Base-by-base conservation (phyloP, 768 basidiomycete genomes). In the Amyloporia xantha region DNA sequence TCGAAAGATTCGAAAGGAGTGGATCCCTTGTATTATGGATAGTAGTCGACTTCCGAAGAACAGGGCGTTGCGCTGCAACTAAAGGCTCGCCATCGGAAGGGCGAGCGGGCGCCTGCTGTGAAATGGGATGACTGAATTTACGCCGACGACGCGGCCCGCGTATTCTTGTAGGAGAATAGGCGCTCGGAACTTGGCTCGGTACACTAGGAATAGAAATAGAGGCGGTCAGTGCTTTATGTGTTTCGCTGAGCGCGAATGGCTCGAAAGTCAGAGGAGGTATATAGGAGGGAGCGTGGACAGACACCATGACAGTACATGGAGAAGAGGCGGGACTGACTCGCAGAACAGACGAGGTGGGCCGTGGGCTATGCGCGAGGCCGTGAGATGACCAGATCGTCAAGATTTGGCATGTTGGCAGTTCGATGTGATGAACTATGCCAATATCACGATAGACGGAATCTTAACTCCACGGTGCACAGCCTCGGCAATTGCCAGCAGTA, bases 91-190 rank as follows among this genome's bases (percentile, higher is more conserved):
- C 38, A 39, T 39, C 12, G 38, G 69, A n/a, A 39, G 38, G 15
- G 15, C 12, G 43, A 85, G 9, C 38, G 20, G 38, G 20, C 17
- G 19, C 7, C 9, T 39, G 38, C 17, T 39, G 38, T 19, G 17
- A 19, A 39, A 6, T 7, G 15, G 30, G 30, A 33, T 7, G 30
- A 15, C 30, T 39, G 12, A 67, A 56, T 89, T 20, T 17, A 11
- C 23, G 33, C 20, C 44, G 44, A 30, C 17, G 28, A 20, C 30
- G 44, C n/a, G 44, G 44, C 12, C 44, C 44, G 13, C 44, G 44
- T 45, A 45, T 33, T 19, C 44, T 33, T 88, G 44, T 86, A 73
- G 9, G 42, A 3, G 13, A 28, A 30, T 33, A 30, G 9, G 30
- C 28, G 24, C 25, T 7, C 25, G 41, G 33, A 11, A 33, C 5